phyloP scores from a whole-genome alignment of 2,329 filamentous ascomycete species.

The Fusarium sororula region DNA sequence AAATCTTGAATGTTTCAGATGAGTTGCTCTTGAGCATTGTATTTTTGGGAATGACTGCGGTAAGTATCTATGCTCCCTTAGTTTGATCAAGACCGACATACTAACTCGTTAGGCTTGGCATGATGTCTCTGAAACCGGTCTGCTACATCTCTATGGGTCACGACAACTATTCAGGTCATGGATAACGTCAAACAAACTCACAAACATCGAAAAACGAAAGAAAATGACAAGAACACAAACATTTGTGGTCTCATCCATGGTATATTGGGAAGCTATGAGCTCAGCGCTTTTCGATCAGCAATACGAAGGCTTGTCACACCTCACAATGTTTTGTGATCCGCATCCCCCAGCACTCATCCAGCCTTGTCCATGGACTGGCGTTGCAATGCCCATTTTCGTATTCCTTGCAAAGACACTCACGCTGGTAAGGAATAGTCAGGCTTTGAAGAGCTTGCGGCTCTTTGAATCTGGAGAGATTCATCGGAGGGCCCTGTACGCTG shows the following conservation, averaged over 20 bases:
- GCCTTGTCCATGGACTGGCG: conserved; percentile 25
- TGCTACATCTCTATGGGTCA: conserved; percentile 17
- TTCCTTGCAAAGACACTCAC: conserved; percentile 1
- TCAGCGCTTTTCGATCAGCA: conserved; percentile 26
- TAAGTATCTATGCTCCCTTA: not conserved
- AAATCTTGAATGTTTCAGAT: not conserved
- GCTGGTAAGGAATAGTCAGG: conserved; percentile 8
- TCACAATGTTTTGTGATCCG: conserved; percentile 1
- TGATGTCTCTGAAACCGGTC: conserved; percentile 1
- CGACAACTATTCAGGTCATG: conserved; percentile 19
- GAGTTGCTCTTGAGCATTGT: conserved; percentile 20
- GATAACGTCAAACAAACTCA: not conserved
- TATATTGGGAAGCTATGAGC: conserved; percentile 31
- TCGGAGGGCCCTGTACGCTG: not conserved
- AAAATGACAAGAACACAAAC: not conserved
- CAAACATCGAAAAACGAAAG: not conserved
- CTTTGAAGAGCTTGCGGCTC: not conserved
- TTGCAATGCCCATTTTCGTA: conserved; percentile 19
- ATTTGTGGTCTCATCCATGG: conserved; percentile 24
- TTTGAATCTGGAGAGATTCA: conserved; percentile 1
- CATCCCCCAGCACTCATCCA: not conserved
- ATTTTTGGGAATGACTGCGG: conserved; percentile 27
- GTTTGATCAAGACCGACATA: rapidly evolving
- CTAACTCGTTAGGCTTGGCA: conserved; percentile 12
- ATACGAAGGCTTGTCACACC: conserved; percentile 7